Evolutionary conservation across 345 rosid species (phyloP), one percentile per base, ranked within the genome.

Genomic region (Combretum micranthum): DNA sequence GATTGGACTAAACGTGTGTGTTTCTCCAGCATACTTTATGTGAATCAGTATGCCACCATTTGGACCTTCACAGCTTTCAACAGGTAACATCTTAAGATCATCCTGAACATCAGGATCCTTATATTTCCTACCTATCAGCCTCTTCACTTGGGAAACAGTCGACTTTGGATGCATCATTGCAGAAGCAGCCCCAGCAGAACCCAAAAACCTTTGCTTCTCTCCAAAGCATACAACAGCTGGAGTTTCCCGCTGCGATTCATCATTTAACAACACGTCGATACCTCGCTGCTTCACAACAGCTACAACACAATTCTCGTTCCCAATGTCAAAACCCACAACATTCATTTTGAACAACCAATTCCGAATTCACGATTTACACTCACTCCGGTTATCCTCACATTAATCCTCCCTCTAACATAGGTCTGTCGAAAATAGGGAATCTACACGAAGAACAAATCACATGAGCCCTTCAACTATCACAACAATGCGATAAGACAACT

Each of bases 201-300:
- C 83, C 59, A 81, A 46, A 60, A 81, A 71, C 61, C 86, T 70
- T 66, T 81, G 86, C 51, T 78, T 81, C 63, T 78, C 83, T 62
- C 86, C 86, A 39, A 81, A 81, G 65, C 79, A 81, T 4, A 78
- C 74, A 20, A 73, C 62, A 2, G 76, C 64, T 0, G 78, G 81
- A 16, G 81, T 81, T 65, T 81, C 86, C 12, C 83, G 83, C 6
- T 81, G 75, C 1, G 83, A 81, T 56, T 81, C 86, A 48, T 78
- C 77, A 60, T 81, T 81, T 74, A 81, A 65, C 66, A 81, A 50
- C 60, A 81, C 81, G 17, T 78, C 86, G 62, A 81, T 69, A 26
- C 81, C 83, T 57, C 83, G 63, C 49, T 75, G 77, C 72, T 78
- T 81, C 61, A 81, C 86, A 21, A 57, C 66, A 17, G 81, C 75